Base-by-base conservation (phyloP, 768 basidiomycete species). In the Hygrophoropsis aurantiaca region DNA sequence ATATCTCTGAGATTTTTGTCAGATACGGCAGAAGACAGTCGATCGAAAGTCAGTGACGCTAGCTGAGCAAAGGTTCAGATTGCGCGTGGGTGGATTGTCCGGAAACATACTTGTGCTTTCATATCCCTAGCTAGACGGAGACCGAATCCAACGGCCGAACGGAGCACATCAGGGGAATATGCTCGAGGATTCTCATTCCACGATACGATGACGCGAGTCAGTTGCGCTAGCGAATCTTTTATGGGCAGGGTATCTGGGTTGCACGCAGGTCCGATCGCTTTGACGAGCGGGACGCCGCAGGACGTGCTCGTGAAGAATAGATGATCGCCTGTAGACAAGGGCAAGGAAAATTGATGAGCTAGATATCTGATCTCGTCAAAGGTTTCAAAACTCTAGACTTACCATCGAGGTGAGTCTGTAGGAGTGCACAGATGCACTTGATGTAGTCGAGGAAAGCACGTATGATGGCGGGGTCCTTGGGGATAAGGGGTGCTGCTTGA, bases 111-210 rank as follows among this genome's bases (percentile, higher is more conserved):
- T 9, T 47, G 46, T 32, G 16, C 26, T n/a, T 47, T 24, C 46
- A 47, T 47, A 7, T n/a, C 1, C 7, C 6, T 8, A 16, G 33
- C 32, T 20, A 47, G 19, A 1, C 2, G 5, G 11, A 42, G 43
- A 11, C 42, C 46, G 34, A 47, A 47, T 5, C 18, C 26, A 26
- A 47, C 18, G n/a, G 24, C 30, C 6, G 27, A 20, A 5, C 43
- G 32, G 32, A 47, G 27, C 21, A 20, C 13, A 15, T 23, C 24
- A n/a, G 46, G 8, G 19, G 24, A 47, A 21, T 33, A 47, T 10
- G n/a, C n/a, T n/a, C n/a, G n/a, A n/a, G n/a, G n/a, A n/a, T n/a
- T 42, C 27, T 45, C 11, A 9, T 24, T 47, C 46, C 46, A 47
- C 11, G 26, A 6, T 11, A 20, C n/a, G 5, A 47, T 24, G 19